Evolutionary conservation across 2,329 filamentous ascomycete genomes (phyloP).

Genomic region (Calonectria leucothoes): DNA sequence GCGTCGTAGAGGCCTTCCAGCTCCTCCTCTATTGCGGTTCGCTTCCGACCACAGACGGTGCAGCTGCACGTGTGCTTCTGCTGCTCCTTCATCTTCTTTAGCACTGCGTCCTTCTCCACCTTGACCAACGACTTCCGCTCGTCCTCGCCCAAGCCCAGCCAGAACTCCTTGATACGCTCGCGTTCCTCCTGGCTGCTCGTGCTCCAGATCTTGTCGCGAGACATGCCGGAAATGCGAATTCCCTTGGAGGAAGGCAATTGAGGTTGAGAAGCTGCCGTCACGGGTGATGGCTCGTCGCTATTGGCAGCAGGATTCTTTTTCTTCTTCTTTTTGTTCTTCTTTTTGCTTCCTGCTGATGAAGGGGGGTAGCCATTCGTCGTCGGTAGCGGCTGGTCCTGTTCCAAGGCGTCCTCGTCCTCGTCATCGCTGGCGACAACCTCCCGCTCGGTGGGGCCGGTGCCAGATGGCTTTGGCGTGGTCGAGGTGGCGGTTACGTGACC

Average conservation of each 20-base stretch:
- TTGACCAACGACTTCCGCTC: conserved; percentile 96
- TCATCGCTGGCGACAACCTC: conserved; percentile 69
- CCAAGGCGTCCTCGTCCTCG: conserved; percentile 58
- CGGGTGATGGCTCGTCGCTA: conserved; percentile 34
- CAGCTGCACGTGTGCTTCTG: conserved; percentile 99
- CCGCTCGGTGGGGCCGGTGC: conserved; percentile 51
- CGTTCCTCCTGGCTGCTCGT: conserved; percentile 94
- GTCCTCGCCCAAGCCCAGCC: conserved; percentile 93
- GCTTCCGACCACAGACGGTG: conserved; percentile 95
- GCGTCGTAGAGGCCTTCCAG: conserved; percentile 97
- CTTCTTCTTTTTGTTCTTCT: conserved; percentile 78
- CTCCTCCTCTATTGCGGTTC: conserved; percentile 97
- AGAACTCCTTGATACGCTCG: conserved; percentile 98
- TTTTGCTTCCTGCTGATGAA: conserved; percentile 52
- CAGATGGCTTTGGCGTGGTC: conserved; percentile 34
- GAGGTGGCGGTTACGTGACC: conserved; percentile 53
- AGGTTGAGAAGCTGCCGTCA: conserved; percentile 28
- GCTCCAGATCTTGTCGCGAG: conserved; percentile 95
- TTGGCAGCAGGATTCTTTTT: conserved; percentile 58
- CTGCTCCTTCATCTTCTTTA: conserved; percentile 99
- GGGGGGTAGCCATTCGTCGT: conserved; percentile 44
- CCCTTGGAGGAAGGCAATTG: conserved; percentile 45
- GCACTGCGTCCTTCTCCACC: conserved; percentile 97
- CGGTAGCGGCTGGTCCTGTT: conserved; percentile 45
- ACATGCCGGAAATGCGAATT: conserved; percentile 58